These are phyloP conservation scores for Boehmeria nivea DNA, from an alignment of 306 rosid species.

Conservation along the genomic window DNA sequence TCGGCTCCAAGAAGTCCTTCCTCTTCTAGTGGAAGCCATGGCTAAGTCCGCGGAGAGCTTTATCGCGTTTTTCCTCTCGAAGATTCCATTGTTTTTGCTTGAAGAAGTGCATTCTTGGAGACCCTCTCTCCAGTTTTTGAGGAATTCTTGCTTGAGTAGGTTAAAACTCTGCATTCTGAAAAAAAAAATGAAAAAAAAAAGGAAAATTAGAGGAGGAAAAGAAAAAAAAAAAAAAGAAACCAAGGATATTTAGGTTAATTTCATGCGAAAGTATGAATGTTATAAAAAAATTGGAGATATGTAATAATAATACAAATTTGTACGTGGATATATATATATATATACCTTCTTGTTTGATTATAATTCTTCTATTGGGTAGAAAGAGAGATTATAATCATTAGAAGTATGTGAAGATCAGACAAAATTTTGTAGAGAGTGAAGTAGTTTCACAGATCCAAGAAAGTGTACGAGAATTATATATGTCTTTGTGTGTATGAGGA, in stretches of 20 bases:
- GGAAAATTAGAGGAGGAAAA: background rate
- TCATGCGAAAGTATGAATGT: background rate
- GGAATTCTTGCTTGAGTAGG: constrained; percentile 54
- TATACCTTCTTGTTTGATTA: background rate
- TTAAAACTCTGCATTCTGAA: constrained; percentile 47
- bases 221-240: background rate
- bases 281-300: too few relatives aligned
- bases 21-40: constrained; percentile 63
- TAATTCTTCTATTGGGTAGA: constrained; percentile 11
- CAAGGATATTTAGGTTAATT: constrained; percentile 16
- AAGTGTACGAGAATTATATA: constrained; percentile 13
- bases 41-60: constrained; percentile 73
- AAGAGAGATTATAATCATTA: constrained; percentile 16
- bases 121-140: constrained; percentile 59
- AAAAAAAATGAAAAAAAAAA: too few relatives aligned
- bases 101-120: constrained; percentile 40
- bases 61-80: constrained; percentile 67
- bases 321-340: background rate
- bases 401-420: constrained; percentile 5
- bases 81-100: constrained; percentile 40
- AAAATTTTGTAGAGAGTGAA: constrained; percentile 28
- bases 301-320: too few relatives aligned
- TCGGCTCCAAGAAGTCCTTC: constrained; percentile 56
- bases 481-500: constrained; percentile 2
- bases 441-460: constrained; percentile 37